Base-by-base conservation (phyloP, 208 protist species). In the Acanthamoeba triangularis region DNA sequence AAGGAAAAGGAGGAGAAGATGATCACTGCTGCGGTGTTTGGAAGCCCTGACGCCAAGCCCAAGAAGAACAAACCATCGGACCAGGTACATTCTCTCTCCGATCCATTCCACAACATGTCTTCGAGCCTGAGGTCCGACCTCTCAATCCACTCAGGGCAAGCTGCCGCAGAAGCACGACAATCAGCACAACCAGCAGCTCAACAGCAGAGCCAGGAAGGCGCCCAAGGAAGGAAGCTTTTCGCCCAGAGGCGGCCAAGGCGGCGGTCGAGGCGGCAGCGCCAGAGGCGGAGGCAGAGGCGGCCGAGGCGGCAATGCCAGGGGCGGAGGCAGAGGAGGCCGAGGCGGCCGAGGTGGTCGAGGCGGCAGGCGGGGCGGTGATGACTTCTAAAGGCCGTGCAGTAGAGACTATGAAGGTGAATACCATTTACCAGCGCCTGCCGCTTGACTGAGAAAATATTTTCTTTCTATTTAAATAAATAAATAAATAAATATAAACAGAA, bases 1-100 rank as follows among this genome's bases (percentile, higher is more conserved):
- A 82, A 52, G 74, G 7, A 82, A 28, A 82, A 82, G 35, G 74
- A 82, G 41, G 74, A 82, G 74, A 52, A 52, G 44, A 82, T 82
- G 74, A 82, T 82, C 37, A 49, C 74, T 3, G 41, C 33, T 3
- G 74, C 74, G 10, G 74, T 82, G 41, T 82, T 82, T 52, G 74
- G 74, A 4, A 28, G 52, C 23, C 74, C 33, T 10, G 44, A 82
- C 25, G 41, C 3, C 13, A 82, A 82, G 37, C 65, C 65, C 65
- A 82, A 82, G 74, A 82, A 82, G 74, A 82, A 82, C n/a, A 82
- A 82, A 41, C 74, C n/a, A 78, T 44, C 69, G 69, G 69, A 65
- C 20, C 59, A 65, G 59, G 59, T 65, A 30, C 14, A n/a, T 8
- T 65, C 10, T 20, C 16, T 0, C 23, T 63, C 3, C 25, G 6